A percentile compares a stretch with the other conserved stretches of the same genome.
phyloP scores from a whole-genome alignment of 2,329 filamentous ascomycete species.

The Fusarium paranaense region DNA sequence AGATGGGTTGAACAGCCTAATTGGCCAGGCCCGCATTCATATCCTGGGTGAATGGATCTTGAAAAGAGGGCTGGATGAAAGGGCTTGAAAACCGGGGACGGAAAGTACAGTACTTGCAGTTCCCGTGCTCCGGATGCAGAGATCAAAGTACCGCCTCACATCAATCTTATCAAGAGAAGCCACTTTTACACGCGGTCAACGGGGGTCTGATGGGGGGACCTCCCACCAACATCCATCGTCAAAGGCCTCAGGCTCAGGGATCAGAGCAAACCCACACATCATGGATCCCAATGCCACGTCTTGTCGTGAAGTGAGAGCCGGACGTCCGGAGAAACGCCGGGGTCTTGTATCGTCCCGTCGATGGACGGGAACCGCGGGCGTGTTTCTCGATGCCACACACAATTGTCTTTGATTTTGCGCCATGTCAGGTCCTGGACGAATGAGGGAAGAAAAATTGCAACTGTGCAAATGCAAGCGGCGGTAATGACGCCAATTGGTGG shows the following conservation, averaged over 20 bases:
- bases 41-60: constrained; percentile 13
- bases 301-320: constrained; percentile 8
- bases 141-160: constrained; percentile 13
- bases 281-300: constrained; percentile 14
- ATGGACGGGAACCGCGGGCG: not conserved
- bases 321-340: constrained; percentile 40
- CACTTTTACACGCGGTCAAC: not conserved
- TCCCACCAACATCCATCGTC: not conserved
- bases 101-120: constrained; percentile 19
- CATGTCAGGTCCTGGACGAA: not conserved
- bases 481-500: not conserved
- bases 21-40: constrained; percentile 11
- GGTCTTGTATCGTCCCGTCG: constrained; percentile 1
- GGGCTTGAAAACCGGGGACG: constrained; percentile 21
- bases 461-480: not conserved
- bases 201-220: not conserved
- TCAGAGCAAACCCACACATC: constrained; percentile 18
- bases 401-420: constrained; percentile 1
- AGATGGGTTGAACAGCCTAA: not conserved
- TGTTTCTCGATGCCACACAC: not conserved
- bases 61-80: constrained; percentile 19
- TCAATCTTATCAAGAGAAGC: constrained; percentile 15
- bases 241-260: constrained; percentile 12
- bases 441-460: not conserved
- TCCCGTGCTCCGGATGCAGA: constrained; percentile 31